A percentile compares a stretch with the other conserved stretches of the same genome.
Conservation (phyloP, 2,329 filamentous ascomycete species). For the Alternaria panax region DNA sequence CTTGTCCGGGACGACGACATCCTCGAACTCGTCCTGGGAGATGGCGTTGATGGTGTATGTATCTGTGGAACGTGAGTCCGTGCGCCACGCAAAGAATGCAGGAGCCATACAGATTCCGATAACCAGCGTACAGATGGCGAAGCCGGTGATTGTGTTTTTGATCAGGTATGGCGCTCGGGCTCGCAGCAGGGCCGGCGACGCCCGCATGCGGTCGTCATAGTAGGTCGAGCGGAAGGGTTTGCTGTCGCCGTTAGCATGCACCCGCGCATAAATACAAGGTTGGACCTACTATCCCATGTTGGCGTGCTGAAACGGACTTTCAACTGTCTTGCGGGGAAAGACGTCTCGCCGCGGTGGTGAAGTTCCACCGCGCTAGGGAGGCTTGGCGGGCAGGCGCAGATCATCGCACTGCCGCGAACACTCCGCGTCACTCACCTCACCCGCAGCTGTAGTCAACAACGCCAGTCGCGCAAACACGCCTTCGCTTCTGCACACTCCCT, state of each 20-base stretch:
- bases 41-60: conserved; percentile 80
- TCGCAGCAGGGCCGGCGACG: conserved; percentile 87
- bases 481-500: conserved; percentile 37
- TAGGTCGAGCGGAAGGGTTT: conserved; percentile 74
- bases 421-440: conserved; percentile 19
- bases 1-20: conserved; percentile 85
- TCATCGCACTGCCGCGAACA: conserved; percentile 14
- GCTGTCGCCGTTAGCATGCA: conserved; percentile 30
- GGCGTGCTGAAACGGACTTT: conserved; percentile 32
- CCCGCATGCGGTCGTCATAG: conserved; percentile 87
- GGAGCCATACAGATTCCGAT: conserved; percentile 76
- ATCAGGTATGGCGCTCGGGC: conserved; percentile 90
- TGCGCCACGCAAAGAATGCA: neutral
- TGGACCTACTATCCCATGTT: conserved; percentile 48
- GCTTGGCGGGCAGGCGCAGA: conserved; percentile 22
- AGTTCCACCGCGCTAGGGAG: conserved; percentile 23
- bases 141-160: conserved; percentile 84
- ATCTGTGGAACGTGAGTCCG: conserved; percentile 56
- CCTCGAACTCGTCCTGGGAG: conserved; percentile 95
- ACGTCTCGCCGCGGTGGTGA: conserved; percentile 31
- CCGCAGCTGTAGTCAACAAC: conserved; percentile 27
- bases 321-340: conserved; percentile 27
- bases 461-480: conserved; percentile 21
- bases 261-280: neutral
- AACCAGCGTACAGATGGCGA: conserved; percentile 77